Conservation (phyloP, 1,139 yeast species). For the Magnusiomyces suaveolens region DNA sequence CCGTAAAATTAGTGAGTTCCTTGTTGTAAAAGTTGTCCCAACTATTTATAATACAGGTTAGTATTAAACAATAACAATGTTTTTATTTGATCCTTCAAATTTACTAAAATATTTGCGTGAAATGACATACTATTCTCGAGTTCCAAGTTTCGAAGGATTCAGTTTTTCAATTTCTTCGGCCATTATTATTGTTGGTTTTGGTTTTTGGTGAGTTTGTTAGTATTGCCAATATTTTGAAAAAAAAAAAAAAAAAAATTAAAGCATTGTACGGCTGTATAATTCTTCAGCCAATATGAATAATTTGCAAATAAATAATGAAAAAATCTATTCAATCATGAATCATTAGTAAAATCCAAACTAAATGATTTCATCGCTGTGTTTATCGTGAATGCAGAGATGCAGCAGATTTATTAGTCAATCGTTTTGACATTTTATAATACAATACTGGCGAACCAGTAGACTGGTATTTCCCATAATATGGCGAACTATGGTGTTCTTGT, state of each 20-base stretch:
- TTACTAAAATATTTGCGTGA: constrained; percentile 8
- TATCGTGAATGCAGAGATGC: no score
- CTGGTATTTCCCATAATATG: not conserved
- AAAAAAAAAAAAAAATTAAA: no score
- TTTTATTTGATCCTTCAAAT: constrained; percentile 14
- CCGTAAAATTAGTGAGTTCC: constrained; percentile 60
- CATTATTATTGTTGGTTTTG: not conserved
- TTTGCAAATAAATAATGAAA: no score
- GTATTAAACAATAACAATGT: not conserved
- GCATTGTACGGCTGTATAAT: no score
- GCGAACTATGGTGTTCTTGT: no score
- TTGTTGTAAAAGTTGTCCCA: constrained; percentile 81
- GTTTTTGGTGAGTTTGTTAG: not conserved
- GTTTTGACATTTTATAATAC: not conserved
- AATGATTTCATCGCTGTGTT: no score
- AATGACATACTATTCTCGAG: constrained; percentile 54
- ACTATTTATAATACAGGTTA: constrained; percentile 15
- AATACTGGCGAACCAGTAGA: not conserved
- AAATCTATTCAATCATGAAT: no score
- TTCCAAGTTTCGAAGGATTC: constrained; percentile 67
- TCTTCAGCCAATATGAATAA: no score
- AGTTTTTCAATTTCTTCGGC: constrained; percentile 23
- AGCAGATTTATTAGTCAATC: no score
- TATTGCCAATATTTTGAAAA: not conserved
- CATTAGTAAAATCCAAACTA: no score